Evolutionary conservation across 129 eudicot species (phyloP).

Genomic region (Flaveria linearis): DNA sequence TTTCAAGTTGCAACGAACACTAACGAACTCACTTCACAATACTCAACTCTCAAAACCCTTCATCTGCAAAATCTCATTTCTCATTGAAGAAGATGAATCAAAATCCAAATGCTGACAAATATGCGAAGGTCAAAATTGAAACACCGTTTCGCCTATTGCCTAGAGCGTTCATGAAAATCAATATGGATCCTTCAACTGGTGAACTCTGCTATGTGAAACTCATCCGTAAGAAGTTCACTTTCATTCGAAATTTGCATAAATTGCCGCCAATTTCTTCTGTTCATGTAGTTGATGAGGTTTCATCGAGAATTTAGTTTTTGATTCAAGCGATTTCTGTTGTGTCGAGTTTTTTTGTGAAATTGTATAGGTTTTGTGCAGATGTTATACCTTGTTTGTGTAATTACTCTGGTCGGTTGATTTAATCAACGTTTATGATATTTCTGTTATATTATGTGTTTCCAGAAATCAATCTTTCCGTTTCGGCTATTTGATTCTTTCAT

Average conservation of each 20-base stretch:
- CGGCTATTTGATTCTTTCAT: not conserved
- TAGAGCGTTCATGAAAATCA: not conserved
- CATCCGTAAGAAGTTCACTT: slow-evolving; percentile 5
- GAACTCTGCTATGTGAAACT: slow-evolving; percentile 11
- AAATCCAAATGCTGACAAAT: not conserved
- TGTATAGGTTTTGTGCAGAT: not conserved
- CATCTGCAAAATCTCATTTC: not conserved
- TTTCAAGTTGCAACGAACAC: not conserved
- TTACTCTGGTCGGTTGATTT: not conserved
- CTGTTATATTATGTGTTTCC: not conserved
- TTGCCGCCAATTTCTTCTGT: not conserved
- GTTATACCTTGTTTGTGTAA: not conserved
- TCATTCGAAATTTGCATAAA: not conserved
- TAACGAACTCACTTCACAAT: not conserved
- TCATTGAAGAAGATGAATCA: slow-evolving; percentile 7
- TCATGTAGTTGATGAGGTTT: not conserved
- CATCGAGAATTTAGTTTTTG: not conserved
- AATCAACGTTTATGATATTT: not conserved
- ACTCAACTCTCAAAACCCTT: not conserved
- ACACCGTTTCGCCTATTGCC: not conserved
- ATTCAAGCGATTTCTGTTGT: not conserved
- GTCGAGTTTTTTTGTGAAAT: not conserved
- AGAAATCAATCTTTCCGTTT: not conserved
- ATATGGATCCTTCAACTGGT: not conserved
- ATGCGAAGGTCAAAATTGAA: slow-evolving; percentile 24